phyloP scores from a whole-genome alignment of 306 rosid genomes.

The Echinosophora koreensis region DNA sequence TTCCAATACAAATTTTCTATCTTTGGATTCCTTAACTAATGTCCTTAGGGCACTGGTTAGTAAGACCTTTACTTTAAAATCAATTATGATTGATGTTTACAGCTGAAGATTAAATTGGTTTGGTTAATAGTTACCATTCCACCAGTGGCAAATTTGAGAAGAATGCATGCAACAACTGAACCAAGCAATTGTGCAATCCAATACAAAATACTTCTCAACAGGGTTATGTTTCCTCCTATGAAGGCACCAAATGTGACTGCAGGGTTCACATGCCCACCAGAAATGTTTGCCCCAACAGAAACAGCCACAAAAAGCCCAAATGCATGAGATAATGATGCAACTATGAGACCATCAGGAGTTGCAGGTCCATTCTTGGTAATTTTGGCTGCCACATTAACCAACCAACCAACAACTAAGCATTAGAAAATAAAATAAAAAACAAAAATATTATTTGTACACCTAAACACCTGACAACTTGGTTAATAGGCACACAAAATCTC shows the following conservation, averaged over 20 bases:
- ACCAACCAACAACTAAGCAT: background rate
- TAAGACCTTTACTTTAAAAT: background rate
- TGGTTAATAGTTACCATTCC: constrained; percentile 51
- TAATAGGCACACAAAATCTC: no score
- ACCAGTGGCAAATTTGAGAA: constrained; percentile 44
- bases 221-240: constrained; percentile 52
- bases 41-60: no score
- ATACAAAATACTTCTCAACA: constrained; percentile 53
- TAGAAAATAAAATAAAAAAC: background rate
- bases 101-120: background rate
- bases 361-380: constrained; percentile 43
- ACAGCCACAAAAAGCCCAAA: constrained; percentile 81
- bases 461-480: no score
- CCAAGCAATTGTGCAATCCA: constrained; percentile 57
- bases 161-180: constrained; percentile 51
- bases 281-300: constrained; percentile 80
- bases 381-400: constrained; percentile 44
- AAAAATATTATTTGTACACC: no score
- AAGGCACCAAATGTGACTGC: constrained; percentile 81
- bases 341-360: constrained; percentile 66
- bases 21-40: no score
- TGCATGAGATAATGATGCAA: constrained; percentile 75
- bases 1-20: no score
- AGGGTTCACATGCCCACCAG: constrained; percentile 89
- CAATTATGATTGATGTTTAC: background rate